These are phyloP conservation scores for Biscogniauxia mediterranea DNA, from an alignment of 2,329 filamentous ascomycete genomes.

Conservation along the genomic window DNA sequence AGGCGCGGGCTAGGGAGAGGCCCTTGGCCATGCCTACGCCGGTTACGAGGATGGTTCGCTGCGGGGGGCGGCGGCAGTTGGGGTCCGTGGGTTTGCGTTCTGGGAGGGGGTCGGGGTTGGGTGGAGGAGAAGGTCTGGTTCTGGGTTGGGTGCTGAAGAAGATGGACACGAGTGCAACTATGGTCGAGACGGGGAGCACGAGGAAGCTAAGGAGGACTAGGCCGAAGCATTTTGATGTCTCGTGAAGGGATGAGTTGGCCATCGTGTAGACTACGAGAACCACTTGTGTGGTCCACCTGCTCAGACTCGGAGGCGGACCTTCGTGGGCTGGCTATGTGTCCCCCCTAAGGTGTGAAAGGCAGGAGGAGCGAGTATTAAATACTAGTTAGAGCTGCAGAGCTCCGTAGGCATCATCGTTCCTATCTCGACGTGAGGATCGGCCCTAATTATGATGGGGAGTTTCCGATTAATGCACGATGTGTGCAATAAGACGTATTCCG, in stretches of 20 bases:
- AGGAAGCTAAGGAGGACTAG: conserved; percentile 20
- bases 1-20: conserved; percentile 62
- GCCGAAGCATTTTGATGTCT: conserved; percentile 14
- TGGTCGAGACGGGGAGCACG: conserved; percentile 12
- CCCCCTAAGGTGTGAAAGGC: too few relatives aligned
- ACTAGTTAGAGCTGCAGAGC: too few relatives aligned
- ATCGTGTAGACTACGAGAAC: too few relatives aligned
- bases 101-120: background rate
- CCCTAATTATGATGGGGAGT: too few relatives aligned
- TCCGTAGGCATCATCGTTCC: too few relatives aligned
- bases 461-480: too few relatives aligned
- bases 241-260: background rate
- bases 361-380: too few relatives aligned
- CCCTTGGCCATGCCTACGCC: conserved; percentile 73
- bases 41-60: conserved; percentile 62
- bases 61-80: background rate
- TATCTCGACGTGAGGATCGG: too few relatives aligned
- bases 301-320: too few relatives aligned
- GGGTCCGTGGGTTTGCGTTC: background rate
- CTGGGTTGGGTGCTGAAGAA: background rate
- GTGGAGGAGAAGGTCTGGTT: background rate
- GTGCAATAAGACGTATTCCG: too few relatives aligned
- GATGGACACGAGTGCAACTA: background rate
- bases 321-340: too few relatives aligned
- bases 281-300: too few relatives aligned